Percentiles rank a stretch among this genome's conserved stretches.
Evolutionary conservation across 116 monocot species (phyloP).

Genomic region (Trichopus zeylanicus): DNA sequence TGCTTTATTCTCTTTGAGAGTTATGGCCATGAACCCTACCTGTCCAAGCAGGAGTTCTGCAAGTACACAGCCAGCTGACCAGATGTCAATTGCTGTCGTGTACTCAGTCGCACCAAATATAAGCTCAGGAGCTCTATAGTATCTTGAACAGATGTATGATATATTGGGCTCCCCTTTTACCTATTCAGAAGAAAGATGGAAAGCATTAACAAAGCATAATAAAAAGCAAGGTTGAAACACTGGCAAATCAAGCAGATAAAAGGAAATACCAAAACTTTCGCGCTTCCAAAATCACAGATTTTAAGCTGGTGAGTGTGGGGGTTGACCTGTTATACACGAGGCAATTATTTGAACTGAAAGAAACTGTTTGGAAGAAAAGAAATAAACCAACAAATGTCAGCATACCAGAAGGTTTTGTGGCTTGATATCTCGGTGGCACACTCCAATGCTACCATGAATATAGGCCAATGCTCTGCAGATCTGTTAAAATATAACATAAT

Average conservation of each 20-base stretch:
- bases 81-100: slow-evolving; percentile 85
- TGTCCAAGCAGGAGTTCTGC: slow-evolving; percentile 89
- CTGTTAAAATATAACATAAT: slow-evolving; percentile 18
- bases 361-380: too few species aligned
- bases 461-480: slow-evolving; percentile 70
- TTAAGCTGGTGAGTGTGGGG: slow-evolving; percentile 89
- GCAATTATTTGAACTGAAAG: too few species aligned
- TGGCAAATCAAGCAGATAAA: not conserved
- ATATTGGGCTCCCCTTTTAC: slow-evolving; percentile 94
- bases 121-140: slow-evolving; percentile 88
- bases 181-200: slow-evolving; percentile 16
- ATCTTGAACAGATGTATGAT: slow-evolving; percentile 85
- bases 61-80: slow-evolving; percentile 91
- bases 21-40: too few species aligned
- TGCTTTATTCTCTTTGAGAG: too few species aligned
- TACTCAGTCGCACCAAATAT: slow-evolving; percentile 97
- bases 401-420: slow-evolving; percentile 83
- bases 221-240: not conserved
- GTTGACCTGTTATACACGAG: slow-evolving; percentile 75
- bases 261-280: slow-evolving; percentile 76
- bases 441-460: slow-evolving; percentile 60
- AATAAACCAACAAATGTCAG: not conserved
- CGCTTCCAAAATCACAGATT: slow-evolving; percentile 90
- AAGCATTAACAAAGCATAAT: not conserved
- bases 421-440: slow-evolving; percentile 84